Evolutionary conservation across 2,329 filamentous ascomycete species (phyloP).

Genomic region (Epichloe bromicola): DNA sequence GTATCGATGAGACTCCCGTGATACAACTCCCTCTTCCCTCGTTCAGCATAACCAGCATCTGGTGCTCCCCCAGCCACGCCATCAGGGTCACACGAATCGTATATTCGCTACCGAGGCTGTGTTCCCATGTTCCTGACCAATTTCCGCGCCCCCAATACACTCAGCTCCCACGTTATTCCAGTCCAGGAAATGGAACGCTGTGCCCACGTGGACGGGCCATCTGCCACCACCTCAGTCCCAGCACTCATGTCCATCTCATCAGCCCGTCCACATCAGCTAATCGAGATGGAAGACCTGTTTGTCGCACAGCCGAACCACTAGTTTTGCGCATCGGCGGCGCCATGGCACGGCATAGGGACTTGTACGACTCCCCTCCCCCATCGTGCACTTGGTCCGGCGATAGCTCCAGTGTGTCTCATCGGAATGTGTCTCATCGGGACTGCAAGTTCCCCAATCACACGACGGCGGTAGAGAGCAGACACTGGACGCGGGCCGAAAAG

Average conservation of each 20-base stretch:
- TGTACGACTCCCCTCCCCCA: neutral
- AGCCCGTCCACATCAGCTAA: too few species aligned
- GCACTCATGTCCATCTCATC: too few species aligned
- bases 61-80: constrained; percentile 3
- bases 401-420: neutral
- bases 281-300: neutral
- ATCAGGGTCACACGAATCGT: neutral
- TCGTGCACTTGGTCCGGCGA: neutral
- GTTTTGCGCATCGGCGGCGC: neutral
- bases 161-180: too few species aligned
- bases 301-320: neutral
- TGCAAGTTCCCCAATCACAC: neutral
- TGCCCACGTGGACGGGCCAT: too few species aligned
- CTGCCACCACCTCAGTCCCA: too few species aligned
- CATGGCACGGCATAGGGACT: neutral
- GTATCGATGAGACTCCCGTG: neutral
- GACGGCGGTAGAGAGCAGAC: neutral
- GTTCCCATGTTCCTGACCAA: neutral
- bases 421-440: neutral
- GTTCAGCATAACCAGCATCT: constrained; percentile 5
- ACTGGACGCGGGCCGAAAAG: neutral
- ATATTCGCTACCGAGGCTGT: neutral
- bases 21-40: neutral
- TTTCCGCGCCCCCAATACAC: neutral
- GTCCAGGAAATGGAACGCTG: too few species aligned